Base-by-base conservation (phyloP, 306 rosid species). In the Lupinus albus region DNA sequence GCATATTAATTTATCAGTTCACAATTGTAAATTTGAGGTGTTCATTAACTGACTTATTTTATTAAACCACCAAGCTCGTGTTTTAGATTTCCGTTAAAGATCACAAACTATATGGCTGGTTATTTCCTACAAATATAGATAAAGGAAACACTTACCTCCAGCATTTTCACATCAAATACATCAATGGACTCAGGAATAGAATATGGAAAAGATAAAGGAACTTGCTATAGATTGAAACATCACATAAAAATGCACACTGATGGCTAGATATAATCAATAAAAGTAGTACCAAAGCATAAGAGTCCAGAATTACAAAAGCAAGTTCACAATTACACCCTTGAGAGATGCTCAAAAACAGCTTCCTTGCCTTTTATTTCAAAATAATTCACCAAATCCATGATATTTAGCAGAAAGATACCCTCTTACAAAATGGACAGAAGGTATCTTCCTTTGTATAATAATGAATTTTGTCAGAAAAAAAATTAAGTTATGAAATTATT, bases 21-120 rank as follows among this genome's bases (percentile, higher is more conserved):
- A 39, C 8, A 18, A 7, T 14, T 39, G 50, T 4, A 39, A 51
- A 8, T 72, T 62, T 21, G 36, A 73, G 15, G 57, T 65, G 21
- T 56, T 74, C 67, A 65, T 55, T 45, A 55, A 64, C 57, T 15
- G 49, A 54, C 64, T 8, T 18, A 42, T 63, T 64, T 64, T 45
- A 62, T 11, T 39, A 62, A 52, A 16, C 45, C 62, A 36, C 20
- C 1, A 51, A 49, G 47, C n/a, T 48, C 52, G 5, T n/a, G 38
- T 36, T 36, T 52, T 28, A 47, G 52, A 59, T 35, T 5, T 71
- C 20, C 35, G 67, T 15, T 20, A 36, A 49, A 1, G 21, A 28
- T n/a, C 41, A 41, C 41, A 54, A 53, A 39, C 64, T 52, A 54
- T 38, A 6, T 17, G 0, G 11, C 14, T 6, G 61, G 15, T 21